Evolutionary conservation across 1,139 yeast genomes (phyloP).

Genomic region (Candida dubliniensis): DNA sequence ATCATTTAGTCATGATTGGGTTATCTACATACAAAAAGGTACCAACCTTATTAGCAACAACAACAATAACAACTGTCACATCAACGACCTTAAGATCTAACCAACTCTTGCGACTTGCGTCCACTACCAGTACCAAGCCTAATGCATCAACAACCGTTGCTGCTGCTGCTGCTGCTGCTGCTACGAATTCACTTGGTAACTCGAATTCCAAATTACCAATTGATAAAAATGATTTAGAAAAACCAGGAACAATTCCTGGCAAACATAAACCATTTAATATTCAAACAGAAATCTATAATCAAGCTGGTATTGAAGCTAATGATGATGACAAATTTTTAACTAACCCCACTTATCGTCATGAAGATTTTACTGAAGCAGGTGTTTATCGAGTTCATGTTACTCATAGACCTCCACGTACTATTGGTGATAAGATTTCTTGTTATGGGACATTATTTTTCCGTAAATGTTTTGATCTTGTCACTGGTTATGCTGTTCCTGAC

Average conservation of each 20-base stretch:
- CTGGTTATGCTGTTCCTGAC: conserved; percentile 63
- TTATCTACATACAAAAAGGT: conserved; percentile 1
- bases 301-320: conserved; percentile 26
- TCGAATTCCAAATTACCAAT: not conserved
- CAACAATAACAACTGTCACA: not conserved
- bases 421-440: conserved; percentile 56
- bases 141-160: not conserved
- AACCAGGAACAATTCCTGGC: not conserved
- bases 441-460: conserved; percentile 47
- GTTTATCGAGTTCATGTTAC: conserved; percentile 49
- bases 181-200: not conserved
- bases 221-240: not conserved
- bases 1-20: conserved; percentile 1
- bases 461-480: conserved; percentile 55
- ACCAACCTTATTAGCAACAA: not conserved
- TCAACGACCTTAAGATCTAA: not conserved
- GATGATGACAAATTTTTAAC: conserved; percentile 34
- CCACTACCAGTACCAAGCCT: not conserved
- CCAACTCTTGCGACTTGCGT: conserved; percentile 2
- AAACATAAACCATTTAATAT: conserved; percentile 20
- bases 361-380: conserved; percentile 44
- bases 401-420: conserved; percentile 52
- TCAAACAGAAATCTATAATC: conserved; percentile 29
- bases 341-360: conserved; percentile 59
- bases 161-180: not conserved